Evolutionary conservation across 139 green algal species (phyloP), one percentile per base, ranked within the genome.

Genomic region (Chlorella vulgaris): DNA sequence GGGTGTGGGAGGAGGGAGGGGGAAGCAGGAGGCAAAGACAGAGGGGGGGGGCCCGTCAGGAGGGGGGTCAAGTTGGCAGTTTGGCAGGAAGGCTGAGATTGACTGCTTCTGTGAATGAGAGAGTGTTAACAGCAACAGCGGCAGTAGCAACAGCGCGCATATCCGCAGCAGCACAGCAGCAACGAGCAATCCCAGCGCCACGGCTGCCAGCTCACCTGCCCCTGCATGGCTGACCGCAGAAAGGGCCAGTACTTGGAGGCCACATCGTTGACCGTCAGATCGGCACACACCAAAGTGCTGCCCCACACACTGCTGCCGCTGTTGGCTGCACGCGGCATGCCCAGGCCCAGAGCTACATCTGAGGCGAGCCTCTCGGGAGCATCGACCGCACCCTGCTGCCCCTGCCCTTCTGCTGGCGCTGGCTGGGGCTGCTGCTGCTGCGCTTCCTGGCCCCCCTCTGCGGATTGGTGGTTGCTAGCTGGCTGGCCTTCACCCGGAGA

Each of bases 231-330:
- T 29, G 29, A 77, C 5, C 68, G 55, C 53, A 82, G 42, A 40
- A 81, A 81, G 2, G 81, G 81, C 81, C 81, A 86, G 71, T 86
- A 82, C 74, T 86, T 35, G 35, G 42, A 74, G 36, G 63, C 82
- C n/a, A 86, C 74, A n/a, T 86, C 82, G 39, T 86, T 76, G 15
- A 86, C 29, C 2, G 82, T 83, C 31, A 86, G 78, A 65, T 86
- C 82, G 35, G 82, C 82, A 22, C 82, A 86, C 43, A 86, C 82
- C 74, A 86, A 65, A 4, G 73, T 76, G 63, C 82, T 86, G 39
- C 75, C 82, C 82, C 82, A 86, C 36, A 78, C 67, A 51, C 78
- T 83, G 78, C 78, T 76, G 33, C 47, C 65, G 63, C 65, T 76
- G 35, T 76, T 63, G 26, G 47, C 74, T 13, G 74, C 36, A 38